A percentile compares a stretch with the other conserved stretches of the same genome.
phyloP scores from a whole-genome alignment of 1,139 yeast genomes.

The Debaryomyces sp. region DNA sequence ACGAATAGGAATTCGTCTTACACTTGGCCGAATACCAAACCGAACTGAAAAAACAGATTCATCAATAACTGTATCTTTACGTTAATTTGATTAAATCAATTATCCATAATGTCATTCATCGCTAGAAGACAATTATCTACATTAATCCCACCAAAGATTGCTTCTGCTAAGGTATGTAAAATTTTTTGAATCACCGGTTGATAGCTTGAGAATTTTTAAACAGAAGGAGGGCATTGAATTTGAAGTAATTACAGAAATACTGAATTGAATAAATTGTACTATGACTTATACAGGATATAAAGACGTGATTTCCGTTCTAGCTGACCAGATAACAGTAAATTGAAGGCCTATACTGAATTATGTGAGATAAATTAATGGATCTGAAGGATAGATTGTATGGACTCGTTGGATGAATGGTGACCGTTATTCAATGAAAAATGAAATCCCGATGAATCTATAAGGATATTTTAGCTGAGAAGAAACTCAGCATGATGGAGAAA shows the following conservation, averaged over 20 bases:
- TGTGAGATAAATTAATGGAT: too few species aligned
- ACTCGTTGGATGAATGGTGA: too few species aligned
- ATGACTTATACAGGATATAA: background rate
- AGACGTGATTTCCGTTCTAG: background rate
- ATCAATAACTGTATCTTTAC: background rate
- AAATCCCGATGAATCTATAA: too few species aligned
- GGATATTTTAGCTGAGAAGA: too few species aligned
- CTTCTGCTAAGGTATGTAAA: constrained; percentile 83
- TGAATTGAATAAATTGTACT: background rate
- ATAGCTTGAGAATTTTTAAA: constrained; percentile 2
- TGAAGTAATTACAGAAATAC: background rate
- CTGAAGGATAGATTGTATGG: too few species aligned
- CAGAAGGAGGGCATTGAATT: constrained; percentile 1
- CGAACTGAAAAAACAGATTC: constrained; percentile 4
- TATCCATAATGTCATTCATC: constrained; percentile 69
- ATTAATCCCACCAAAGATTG: constrained; percentile 98
- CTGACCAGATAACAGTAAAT: background rate
- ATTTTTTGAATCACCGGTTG: background rate
- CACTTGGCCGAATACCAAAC: constrained; percentile 9
- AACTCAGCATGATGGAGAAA: background rate
- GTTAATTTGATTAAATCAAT: constrained; percentile 2
- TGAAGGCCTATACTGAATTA: too few species aligned
- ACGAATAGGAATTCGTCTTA: constrained; percentile 8
- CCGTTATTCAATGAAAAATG: too few species aligned
- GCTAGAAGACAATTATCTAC: constrained; percentile 93